Evolutionary conservation across 2,329 filamentous ascomycete species (phyloP).

Genomic region (Beauveria pseudobassiana): DNA sequence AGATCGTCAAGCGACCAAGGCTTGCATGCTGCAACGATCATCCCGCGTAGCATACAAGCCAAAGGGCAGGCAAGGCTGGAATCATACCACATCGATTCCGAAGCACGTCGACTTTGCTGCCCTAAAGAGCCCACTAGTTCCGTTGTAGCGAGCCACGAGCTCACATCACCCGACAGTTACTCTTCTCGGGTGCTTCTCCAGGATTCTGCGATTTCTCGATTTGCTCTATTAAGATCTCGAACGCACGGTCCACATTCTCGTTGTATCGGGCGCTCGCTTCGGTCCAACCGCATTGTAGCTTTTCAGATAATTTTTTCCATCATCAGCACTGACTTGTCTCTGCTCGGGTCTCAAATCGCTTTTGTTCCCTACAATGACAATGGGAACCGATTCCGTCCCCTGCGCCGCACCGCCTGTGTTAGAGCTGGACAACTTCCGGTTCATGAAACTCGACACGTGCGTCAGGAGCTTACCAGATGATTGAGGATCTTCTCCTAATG

Average conservation of each 20-base stretch:
- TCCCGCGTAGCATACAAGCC: neutral
- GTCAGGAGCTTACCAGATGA: conserved; percentile 63
- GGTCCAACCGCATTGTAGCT: conserved; percentile 88
- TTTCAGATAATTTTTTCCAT: conserved; percentile 79
- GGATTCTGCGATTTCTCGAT: conserved; percentile 94
- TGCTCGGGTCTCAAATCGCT: conserved; percentile 88
- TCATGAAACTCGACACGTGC: neutral
- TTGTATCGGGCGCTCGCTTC: conserved; percentile 93
- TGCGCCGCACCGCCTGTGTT: conserved; percentile 26
- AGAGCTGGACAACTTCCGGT: neutral
- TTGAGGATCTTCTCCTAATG: conserved; percentile 97
- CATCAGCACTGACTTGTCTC: conserved; percentile 79
- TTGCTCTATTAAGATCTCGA: conserved; percentile 88
- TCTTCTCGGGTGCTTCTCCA: conserved; percentile 68
- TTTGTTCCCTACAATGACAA: conserved; percentile 96
- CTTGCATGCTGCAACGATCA: neutral
- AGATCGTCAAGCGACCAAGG: neutral
- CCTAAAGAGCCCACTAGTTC: neutral
- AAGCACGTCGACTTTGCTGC: neutral
- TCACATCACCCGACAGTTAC: conserved; percentile 84
- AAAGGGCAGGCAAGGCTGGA: neutral
- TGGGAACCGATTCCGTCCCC: conserved; percentile 87
- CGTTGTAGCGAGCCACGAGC: neutral
- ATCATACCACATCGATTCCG: neutral
- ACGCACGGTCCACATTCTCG: conserved; percentile 86